Base-by-base conservation (phyloP, 345 rosid genomes). In the Bruguiera gymnorhiza region DNA sequence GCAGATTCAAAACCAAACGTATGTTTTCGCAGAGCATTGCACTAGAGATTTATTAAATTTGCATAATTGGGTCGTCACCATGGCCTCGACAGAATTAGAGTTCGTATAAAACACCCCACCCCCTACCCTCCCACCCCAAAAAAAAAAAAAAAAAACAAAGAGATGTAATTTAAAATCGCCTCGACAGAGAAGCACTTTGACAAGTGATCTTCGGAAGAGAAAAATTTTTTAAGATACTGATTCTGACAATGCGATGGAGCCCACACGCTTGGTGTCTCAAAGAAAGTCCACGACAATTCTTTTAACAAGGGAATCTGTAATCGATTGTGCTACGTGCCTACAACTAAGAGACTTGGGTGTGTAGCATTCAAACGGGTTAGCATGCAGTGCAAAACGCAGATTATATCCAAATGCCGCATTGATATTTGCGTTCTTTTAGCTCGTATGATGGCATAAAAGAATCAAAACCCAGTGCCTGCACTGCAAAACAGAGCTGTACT, bases 271-370 rank as follows among this genome's bases (percentile, higher is more conserved):
- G 26, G 54, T 11, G 32, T 32, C 7, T 26, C 8, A 20, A 6
- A 13, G 32, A 18, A 27, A 39, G 6, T 26, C 67, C 55, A 46
- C 67, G 32, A 43, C 31, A 30, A 4, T 43, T 64, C 30, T 6
- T 52, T 46, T 48, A n/a, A 29, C 36, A 18, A 7, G 7, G 67
- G 34, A 61, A 64, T 64, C 55, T 64, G 67, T 21, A 43, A 46
- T 64, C n/a, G 56, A 48, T 27, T 3, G 34, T 27, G 67, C 67
- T 43, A 43, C 0, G 50, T 3, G 15, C 50, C 50, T 43, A 43
- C 3, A 3, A 13, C 4, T 4, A 1, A 15, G 15, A 43, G 50
- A 43, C 50, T 13, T 3, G 50, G 18, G 16, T 43, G 50, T 3
- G 50, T 1, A 13, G 50, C 50, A 43, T 43, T 39, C 48, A 39